Conservation (phyloP, 495 filamentous ascomycete species). For the Tricharina praecox region DNA sequence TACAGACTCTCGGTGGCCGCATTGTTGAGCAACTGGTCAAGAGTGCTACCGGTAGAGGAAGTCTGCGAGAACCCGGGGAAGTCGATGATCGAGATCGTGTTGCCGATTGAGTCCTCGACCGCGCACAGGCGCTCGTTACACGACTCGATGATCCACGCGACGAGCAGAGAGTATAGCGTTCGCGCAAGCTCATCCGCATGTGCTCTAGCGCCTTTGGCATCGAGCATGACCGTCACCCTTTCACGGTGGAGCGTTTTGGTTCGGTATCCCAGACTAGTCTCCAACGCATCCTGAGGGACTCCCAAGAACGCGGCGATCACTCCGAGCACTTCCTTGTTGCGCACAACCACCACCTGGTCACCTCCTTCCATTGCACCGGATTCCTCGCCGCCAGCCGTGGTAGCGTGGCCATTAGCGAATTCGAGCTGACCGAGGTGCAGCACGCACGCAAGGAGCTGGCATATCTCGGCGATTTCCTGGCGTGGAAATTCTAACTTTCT, state of each 20-base stretch:
- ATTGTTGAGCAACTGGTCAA: constrained; percentile 91
- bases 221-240: constrained; percentile 91
- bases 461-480: constrained; percentile 87
- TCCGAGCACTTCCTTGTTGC: constrained; percentile 76
- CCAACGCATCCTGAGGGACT: constrained; percentile 58
- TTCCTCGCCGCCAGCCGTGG: constrained; percentile 63
- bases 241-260: constrained; percentile 89
- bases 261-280: constrained; percentile 79
- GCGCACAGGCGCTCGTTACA: constrained; percentile 86
- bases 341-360: constrained; percentile 66
- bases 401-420: constrained; percentile 63
- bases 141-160: constrained; percentile 79
- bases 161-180: constrained; percentile 86
- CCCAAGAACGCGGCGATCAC: constrained; percentile 87
- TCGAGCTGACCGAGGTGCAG: constrained; percentile 92
- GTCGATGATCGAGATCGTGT: constrained; percentile 87
- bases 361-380: constrained; percentile 92
- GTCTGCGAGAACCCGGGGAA: constrained; percentile 88
- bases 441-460: constrained; percentile 78
- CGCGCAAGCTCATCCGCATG: constrained; percentile 89
- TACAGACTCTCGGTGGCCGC: constrained; percentile 80
- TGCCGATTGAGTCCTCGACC: constrained; percentile 68
- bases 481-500: constrained; percentile 86
- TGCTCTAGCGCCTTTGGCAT: constrained; percentile 70
- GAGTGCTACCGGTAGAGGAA: constrained; percentile 58